A percentile compares a stretch with the other conserved stretches of the same genome.
Conservation (phyloP, 2,329 filamentous ascomycete species). For the Sordariomycetes sp. region DNA sequence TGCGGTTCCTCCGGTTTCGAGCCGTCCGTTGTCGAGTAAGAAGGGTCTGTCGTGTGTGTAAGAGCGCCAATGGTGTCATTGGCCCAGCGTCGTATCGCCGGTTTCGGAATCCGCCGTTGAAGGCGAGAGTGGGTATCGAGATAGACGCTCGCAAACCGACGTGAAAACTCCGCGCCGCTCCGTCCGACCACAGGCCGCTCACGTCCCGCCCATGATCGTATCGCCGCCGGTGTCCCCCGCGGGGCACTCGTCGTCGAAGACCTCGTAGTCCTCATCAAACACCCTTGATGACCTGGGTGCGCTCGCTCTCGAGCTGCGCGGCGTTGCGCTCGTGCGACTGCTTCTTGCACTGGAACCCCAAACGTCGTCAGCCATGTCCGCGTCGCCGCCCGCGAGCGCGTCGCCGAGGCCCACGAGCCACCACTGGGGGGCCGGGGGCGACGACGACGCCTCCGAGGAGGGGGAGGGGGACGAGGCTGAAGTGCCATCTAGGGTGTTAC, state of each 20-base stretch:
- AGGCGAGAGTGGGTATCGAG: background rate
- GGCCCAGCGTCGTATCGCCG: background rate
- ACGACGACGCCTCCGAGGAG: background rate
- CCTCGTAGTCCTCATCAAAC: constrained; percentile 38
- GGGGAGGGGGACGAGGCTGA: constrained; percentile 9
- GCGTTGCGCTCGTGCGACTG: constrained; percentile 91
- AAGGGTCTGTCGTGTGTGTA: background rate
- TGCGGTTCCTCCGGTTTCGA: background rate
- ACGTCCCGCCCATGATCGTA: background rate
- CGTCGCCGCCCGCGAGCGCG: constrained; percentile 16
- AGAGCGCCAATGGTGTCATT: background rate
- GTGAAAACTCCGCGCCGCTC: background rate
- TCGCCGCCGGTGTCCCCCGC: background rate
- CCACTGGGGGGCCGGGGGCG: constrained; percentile 11
- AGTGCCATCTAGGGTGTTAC: constrained; percentile 15
- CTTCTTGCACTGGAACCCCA: constrained; percentile 64
- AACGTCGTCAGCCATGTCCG: constrained; percentile 24
- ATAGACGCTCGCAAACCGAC: background rate
- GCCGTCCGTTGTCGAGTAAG: background rate
- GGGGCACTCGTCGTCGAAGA: constrained; percentile 3
- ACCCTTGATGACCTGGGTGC: constrained; percentile 87
- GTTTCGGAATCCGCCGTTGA: background rate
- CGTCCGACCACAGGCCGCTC: background rate
- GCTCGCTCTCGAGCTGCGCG: constrained; percentile 80
- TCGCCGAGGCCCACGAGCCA: constrained; percentile 27